A percentile compares a stretch with the other conserved stretches of the same genome.
Evolutionary conservation across 2,329 filamentous ascomycete species (phyloP).

Genomic region (Onygenales sp.): DNA sequence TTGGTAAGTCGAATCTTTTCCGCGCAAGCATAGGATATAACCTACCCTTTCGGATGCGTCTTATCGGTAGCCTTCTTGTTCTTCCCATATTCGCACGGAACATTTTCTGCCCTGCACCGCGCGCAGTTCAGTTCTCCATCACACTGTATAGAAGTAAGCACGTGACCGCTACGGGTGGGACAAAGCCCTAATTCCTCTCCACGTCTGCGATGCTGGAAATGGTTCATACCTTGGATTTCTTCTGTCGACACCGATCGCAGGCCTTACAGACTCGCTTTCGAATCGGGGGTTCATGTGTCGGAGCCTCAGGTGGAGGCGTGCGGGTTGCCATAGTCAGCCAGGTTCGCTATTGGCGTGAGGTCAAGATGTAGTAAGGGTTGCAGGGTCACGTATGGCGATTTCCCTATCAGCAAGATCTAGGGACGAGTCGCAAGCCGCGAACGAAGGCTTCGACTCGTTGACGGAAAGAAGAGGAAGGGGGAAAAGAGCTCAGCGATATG

Average conservation of each 20-base stretch:
- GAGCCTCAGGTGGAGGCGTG: slow-evolving; percentile 28
- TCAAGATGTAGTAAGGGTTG: too few species aligned
- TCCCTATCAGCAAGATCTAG: too few species aligned
- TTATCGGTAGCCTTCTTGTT: slow-evolving; percentile 59
- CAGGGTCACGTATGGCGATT: too few species aligned
- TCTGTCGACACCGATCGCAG: slow-evolving; percentile 55
- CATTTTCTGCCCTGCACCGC: slow-evolving; percentile 54
- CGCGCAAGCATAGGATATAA: slow-evolving; percentile 2
- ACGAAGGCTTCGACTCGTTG: too few species aligned
- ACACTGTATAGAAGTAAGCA: slow-evolving; percentile 35
- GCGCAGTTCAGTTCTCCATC: slow-evolving; percentile 53
- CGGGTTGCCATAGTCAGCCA: too few species aligned
- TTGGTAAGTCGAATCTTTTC: too few species aligned
- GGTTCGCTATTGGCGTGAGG: too few species aligned
- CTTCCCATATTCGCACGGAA: slow-evolving; percentile 56
- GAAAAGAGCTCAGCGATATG: too few species aligned
- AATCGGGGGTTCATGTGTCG: slow-evolving; percentile 37
- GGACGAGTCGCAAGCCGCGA: too few species aligned
- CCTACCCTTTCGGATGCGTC: slow-evolving; percentile 58
- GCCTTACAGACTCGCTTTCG: slow-evolving; percentile 56
- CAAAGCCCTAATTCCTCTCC: background rate
- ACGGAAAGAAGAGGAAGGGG: too few species aligned
- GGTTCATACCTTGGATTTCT: slow-evolving; percentile 53
- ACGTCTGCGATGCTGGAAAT: background rate
- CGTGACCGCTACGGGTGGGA: background rate